Base-by-base conservation (phyloP, 257 asterid species). In the Gentiana macrophylla region DNA sequence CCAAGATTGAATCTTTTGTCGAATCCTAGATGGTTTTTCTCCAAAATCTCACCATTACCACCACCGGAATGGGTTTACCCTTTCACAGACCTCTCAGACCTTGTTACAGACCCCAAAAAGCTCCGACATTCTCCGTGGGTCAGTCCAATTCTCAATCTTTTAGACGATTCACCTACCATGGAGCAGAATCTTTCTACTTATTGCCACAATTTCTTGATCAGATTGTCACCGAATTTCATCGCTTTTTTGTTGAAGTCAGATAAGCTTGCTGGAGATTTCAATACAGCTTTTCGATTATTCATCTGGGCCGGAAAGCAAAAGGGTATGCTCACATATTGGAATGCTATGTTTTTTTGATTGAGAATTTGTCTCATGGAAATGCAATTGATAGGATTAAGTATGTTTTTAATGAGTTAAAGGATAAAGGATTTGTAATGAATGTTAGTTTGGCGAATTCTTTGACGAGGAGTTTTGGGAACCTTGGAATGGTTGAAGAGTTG, bases 1-100 rank as follows among this genome's bases (percentile, higher is more conserved):
- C 59, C 63, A 41, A 62, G 37, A 52, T 53, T 75, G 54, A 49
- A 65, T 77, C 72, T 70, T 58, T 37, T 41, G n/a, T 59, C 62
- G 48, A 50, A 57, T 45, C 44, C 75, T 37, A 81, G 70, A 49
- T 44, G 73, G 54, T 35, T 57, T 54, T 85, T 73, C 53, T 51
- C 71, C 55, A 32, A 71, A n/a, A 67, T 72, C 50, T 9, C 67
- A 13, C 57, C 68, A 24, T 71, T 86, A 41, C 97, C 96, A 32
- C 98, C 95, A 8, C 94, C 95, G 32, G 96, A 91, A 75, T 91
- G 98, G 97, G 84, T 91, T 53, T 83, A 87, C 12, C 98, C 98
- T 46, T 84, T 76, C 66, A 66, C 56, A 56, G 82, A 84, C 58
- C 94, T 84, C 32, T 91, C 98, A 7, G 93, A 91, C 72, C 76